Evolutionary conservation across 768 basidiomycete species (phyloP), one percentile per base, ranked within the genome.

Genomic region (Pulveroboletus ravenelii): DNA sequence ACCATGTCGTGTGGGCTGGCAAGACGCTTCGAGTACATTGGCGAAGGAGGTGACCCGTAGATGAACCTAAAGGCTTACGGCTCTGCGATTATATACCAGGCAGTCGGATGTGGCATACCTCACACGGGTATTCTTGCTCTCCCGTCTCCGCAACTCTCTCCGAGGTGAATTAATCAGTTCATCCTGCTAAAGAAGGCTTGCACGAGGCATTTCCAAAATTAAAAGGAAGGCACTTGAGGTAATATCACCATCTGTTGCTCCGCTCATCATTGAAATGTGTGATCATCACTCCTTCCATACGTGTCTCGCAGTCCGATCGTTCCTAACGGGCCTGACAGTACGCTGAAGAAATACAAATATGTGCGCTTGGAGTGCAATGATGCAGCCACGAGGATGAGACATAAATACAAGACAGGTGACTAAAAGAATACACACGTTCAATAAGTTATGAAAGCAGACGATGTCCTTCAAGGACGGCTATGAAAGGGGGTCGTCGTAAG

Each of bases 401-500:
- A 69, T 48, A 59, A 64, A 68, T 68, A 70, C 58, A 70, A 45
- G 43, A 46, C 48, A 50, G 41, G 43, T 36, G 44, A 36, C 43
- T 48, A 50, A 45, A 45, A 56, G 37, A 39, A 64, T 61, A 60
- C 65, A 59, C 51, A 68, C 56, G 58, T 53, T 51, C 6, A 14
- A 68, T 58, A 61, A 66, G 51, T 70, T 68, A 68, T 53, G 52
- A 48, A 47, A 64, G 43, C 23, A 45, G 56, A 50, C 51, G 56
- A 41, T 57, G 63, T 55, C 76, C 72, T 45, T 78, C 72, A 39
- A 89, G 71, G 50, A 89, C 73, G 39, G 73, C 83, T 56, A 87
- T 77, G 68, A 85, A 89, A 0, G 88, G 89, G 20, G 84, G 83
- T 15, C 72, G 73, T 30, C 73, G 72, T 20, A 62, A 66, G 47